phyloP scores from a whole-genome alignment of 176 grass and related monocot species.

The Avena insularis region DNA sequence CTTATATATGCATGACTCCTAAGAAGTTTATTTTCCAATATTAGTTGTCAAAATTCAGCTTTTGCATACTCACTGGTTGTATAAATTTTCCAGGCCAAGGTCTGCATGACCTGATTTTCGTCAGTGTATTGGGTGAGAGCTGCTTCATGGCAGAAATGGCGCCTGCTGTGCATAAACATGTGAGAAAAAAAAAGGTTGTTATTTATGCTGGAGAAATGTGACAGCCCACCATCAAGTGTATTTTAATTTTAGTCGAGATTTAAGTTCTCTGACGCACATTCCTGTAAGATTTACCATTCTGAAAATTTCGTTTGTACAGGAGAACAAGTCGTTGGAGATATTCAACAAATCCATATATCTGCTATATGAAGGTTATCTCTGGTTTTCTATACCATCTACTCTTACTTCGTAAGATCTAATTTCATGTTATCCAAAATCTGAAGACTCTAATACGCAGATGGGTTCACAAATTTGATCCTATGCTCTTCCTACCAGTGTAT shows the following conservation, averaged over 20 bases:
- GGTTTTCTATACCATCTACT: not conserved
- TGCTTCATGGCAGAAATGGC: slow-evolving; percentile 9
- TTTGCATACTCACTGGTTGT: slow-evolving; percentile 14
- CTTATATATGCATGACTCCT: slow-evolving; percentile 4
- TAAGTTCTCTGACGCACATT: not conserved
- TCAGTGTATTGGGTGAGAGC: slow-evolving; percentile 6
- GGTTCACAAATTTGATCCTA: slow-evolving; percentile 20
- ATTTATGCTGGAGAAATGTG: slow-evolving; percentile 1
- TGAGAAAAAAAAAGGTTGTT: slow-evolving; percentile 38
- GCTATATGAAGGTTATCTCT: slow-evolving; percentile 20
- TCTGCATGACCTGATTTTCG: slow-evolving; percentile 18
- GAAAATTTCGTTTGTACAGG: slow-evolving; percentile 20
- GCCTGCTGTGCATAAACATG: slow-evolving; percentile 30
- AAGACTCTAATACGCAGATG: not conserved
- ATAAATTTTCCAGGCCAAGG: slow-evolving; percentile 29
- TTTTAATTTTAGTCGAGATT: slow-evolving; percentile 26
- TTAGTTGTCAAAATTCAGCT: slow-evolving; percentile 1
- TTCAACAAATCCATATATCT: slow-evolving; percentile 5
- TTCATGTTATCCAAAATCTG: slow-evolving; percentile 12
- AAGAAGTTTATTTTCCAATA: slow-evolving; percentile 4
- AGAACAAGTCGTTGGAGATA: slow-evolving; percentile 17
- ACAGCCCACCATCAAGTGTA: not conserved
- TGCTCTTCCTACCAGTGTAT: not conserved
- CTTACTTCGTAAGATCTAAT: slow-evolving; percentile 25
- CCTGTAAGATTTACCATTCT: slow-evolving; percentile 24